Percentiles rank a stretch among this genome's conserved stretches.
These are phyloP conservation scores for Apiospora marii DNA, from an alignment of 2,329 filamentous ascomycete species.

Conservation along the genomic window DNA sequence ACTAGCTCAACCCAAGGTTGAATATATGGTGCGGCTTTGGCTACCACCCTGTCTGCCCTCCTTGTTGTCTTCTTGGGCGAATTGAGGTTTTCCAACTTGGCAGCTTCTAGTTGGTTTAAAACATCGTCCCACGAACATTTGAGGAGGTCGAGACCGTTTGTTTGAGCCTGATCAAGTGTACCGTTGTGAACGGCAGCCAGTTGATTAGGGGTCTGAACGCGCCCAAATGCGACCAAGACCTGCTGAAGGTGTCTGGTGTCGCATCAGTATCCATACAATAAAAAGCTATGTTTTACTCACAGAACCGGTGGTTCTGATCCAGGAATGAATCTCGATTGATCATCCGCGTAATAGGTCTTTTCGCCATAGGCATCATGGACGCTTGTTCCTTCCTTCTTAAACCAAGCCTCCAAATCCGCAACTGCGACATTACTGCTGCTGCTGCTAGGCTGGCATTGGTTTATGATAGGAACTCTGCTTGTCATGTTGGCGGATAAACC, in stretches of 20 bases:
- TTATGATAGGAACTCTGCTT: too few species aligned
- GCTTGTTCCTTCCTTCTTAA: not conserved
- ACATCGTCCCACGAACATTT: not conserved
- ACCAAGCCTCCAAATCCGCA: not conserved
- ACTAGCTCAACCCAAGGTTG: not conserved
- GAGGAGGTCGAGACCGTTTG: not conserved
- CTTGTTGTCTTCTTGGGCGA: not conserved
- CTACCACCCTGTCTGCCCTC: not conserved
- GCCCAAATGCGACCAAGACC: not conserved
- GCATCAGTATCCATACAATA: not conserved
- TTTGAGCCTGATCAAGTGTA: not conserved
- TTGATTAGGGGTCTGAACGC: not conserved
- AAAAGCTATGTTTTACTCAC: not conserved
- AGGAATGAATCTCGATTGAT: not conserved
- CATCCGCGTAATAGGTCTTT: not conserved
- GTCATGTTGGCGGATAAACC: too few species aligned
- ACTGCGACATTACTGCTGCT: not conserved
- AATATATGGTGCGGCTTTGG: not conserved
- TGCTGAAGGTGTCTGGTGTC: not conserved
- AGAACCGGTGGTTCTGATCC: not conserved
- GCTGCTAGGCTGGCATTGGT: too few species aligned
- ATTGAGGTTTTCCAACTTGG: not conserved
- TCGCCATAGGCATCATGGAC: not conserved
- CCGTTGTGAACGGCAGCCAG: not conserved
- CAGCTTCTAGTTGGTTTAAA: not conserved